Conservation (phyloP, 1,284 basidiomycete species). For the Cerioporus squamosus region DNA sequence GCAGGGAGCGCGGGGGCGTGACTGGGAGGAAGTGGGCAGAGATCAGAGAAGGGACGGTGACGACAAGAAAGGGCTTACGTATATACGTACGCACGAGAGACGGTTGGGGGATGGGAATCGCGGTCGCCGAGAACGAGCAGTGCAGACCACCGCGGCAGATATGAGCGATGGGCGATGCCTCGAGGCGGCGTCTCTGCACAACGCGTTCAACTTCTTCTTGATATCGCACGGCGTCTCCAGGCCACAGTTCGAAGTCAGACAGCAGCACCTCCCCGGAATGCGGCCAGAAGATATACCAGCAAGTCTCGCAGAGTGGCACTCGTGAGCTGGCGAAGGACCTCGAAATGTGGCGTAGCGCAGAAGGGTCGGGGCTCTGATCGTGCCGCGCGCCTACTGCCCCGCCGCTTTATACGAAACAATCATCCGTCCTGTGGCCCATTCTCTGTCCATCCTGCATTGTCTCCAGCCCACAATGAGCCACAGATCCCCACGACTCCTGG, state of each 20-base stretch:
- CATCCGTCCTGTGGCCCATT: background rate
- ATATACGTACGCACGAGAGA: constrained; percentile 25
- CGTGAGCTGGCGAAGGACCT: constrained; percentile 2
- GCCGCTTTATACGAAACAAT: constrained; percentile 9
- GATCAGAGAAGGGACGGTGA: constrained; percentile 28
- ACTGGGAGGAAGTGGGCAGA: constrained; percentile 17
- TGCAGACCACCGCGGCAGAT: constrained; percentile 19
- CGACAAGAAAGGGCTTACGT: constrained; percentile 25
- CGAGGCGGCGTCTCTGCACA: constrained; percentile 24
- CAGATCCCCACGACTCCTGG: background rate
- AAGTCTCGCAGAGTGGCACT: background rate
- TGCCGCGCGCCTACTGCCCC: constrained; percentile 1
- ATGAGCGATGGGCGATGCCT: constrained; percentile 24
- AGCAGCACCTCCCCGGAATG: background rate
- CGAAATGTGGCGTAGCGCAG: background rate
- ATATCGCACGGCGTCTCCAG: background rate
- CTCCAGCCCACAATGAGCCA: background rate
- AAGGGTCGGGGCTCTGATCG: too few relatives aligned
- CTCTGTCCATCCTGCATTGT: constrained; percentile 3
- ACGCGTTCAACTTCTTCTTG: background rate
- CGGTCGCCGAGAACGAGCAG: background rate
- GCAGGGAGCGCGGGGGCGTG: constrained; percentile 14
- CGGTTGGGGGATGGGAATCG: constrained; percentile 12
- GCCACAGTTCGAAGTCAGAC: background rate
- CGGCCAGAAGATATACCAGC: background rate